Conservation (phyloP, 768 basidiomycete species). For the Mycena albidolilacea region DNA sequence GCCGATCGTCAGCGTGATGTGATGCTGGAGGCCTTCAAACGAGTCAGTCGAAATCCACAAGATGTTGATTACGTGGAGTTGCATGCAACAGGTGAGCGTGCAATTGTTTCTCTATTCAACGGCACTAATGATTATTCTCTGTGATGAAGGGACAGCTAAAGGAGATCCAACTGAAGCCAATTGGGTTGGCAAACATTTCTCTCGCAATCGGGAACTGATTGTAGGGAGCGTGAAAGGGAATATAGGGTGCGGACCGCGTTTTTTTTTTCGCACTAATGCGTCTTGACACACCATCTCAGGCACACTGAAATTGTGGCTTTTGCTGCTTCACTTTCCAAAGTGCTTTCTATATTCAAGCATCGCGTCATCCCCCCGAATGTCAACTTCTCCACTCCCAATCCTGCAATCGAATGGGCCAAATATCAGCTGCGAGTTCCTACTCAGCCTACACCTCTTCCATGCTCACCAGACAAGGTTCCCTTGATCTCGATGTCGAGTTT, state of each 20-base stretch:
- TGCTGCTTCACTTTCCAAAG: conserved; percentile 15
- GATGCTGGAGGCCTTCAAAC: not conserved
- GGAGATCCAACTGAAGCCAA: not conserved
- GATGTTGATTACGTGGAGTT: conserved; percentile 16
- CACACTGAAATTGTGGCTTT: conserved; percentile 19
- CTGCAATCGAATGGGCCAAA: conserved; percentile 10
- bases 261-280: too few relatives aligned
- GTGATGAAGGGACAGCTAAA: too few relatives aligned
- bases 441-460: not conserved
- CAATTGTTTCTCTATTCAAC: too few relatives aligned
- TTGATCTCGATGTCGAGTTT: not conserved
- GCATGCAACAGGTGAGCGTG: not conserved
- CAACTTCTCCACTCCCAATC: not conserved
- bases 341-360: not conserved
- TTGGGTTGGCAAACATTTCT: not conserved
- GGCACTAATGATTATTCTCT: not conserved
- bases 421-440: not conserved
- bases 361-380: conserved; percentile 6
- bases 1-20: not conserved
- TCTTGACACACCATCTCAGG: not conserved
- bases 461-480: not conserved
- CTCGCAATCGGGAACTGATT: not conserved
- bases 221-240: conserved; percentile 49
- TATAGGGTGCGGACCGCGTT: conserved; percentile 11
- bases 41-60: not conserved